Evolutionary conservation across 1,284 basidiomycete genomes (phyloP).

Genomic region (Ceratobasidium sp.): DNA sequence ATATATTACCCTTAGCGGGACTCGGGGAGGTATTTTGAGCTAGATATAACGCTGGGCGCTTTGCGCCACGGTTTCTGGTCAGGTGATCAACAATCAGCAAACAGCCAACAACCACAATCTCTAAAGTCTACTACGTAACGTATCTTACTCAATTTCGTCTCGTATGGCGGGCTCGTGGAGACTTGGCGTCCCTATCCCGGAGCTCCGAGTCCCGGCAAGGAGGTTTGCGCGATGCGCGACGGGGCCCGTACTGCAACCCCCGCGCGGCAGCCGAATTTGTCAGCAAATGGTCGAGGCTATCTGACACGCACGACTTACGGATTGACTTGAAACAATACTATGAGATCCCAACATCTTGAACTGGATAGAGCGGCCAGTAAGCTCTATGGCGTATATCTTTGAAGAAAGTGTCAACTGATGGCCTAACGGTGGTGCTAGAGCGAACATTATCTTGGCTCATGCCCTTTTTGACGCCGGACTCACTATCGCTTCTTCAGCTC

Average conservation of each 20-base stretch:
- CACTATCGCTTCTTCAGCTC: neutral
- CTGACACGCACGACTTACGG: neutral
- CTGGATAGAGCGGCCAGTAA: neutral
- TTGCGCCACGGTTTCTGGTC: too few species aligned
- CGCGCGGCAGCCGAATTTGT: neutral
- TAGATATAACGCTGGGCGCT: too few species aligned
- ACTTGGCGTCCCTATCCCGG: neutral
- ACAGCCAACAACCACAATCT: too few species aligned
- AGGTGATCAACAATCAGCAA: too few species aligned
- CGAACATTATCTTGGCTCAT: too few species aligned
- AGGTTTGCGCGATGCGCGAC: constrained; percentile 10
- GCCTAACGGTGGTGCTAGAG: too few species aligned
- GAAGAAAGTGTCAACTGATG: neutral
- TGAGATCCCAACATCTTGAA: neutral
- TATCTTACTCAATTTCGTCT: too few species aligned
- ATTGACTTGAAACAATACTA: neutral
- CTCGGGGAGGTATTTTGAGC: too few species aligned
- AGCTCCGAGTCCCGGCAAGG: neutral
- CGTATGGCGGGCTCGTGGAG: too few species aligned
- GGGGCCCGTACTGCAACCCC: neutral
- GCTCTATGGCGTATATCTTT: neutral
- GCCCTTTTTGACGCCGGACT: neutral
- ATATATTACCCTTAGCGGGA: too few species aligned
- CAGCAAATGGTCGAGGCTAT: neutral
- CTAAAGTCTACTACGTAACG: too few species aligned